Evolutionary conservation across 495 filamentous ascomycete species (phyloP), one percentile per base, ranked within the genome.

Genomic region (Penicillium simplicissimum): DNA sequence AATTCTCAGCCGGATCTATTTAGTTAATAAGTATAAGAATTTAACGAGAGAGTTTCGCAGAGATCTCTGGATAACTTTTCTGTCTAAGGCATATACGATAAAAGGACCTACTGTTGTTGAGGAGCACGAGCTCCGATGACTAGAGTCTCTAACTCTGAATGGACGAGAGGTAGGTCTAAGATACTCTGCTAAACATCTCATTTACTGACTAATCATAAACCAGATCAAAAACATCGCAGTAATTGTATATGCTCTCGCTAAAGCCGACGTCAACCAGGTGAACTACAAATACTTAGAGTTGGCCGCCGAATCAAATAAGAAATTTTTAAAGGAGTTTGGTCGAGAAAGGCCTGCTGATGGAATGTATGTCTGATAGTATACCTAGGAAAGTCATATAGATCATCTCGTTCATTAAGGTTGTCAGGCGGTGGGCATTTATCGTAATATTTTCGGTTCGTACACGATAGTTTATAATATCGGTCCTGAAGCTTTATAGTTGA

Each of bases 111-210:
- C 67, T 15, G 21, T 67, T 0, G 17, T 69, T 45, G 55, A 64
- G 34, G 40, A 59, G 49, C 10, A 63, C 9, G 62, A 73, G 0
- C 55, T 71, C 31, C 59, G 52, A 33, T 56, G 38, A 34, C 51
- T 71, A 48, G 64, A 60, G 13, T 59, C 35, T 42, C 58, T 67
- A 23, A 31, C 54, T 55, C 58, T 68, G 1, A 72, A 72, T 62
- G 57, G 70, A 51, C 67, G 65, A 59, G 70, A 72, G 58, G 70
- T 67, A 21, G 43, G 65, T 72, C 34, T 11, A 31, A 5, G 21
- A 49, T 49, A 8, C 21, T 2, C 0, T 25, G 9, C 4, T 0
- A 2, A 1, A 28, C 45, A 1, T 14, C 19, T 25, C 14, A 13
- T 10, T 25, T 49, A 10, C 45, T 28, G 45, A 49, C 45, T 8